These are phyloP conservation scores for Aristolochia fimbriata DNA, from an alignment of 164 flowering plant genomes.

Conservation along the genomic window DNA sequence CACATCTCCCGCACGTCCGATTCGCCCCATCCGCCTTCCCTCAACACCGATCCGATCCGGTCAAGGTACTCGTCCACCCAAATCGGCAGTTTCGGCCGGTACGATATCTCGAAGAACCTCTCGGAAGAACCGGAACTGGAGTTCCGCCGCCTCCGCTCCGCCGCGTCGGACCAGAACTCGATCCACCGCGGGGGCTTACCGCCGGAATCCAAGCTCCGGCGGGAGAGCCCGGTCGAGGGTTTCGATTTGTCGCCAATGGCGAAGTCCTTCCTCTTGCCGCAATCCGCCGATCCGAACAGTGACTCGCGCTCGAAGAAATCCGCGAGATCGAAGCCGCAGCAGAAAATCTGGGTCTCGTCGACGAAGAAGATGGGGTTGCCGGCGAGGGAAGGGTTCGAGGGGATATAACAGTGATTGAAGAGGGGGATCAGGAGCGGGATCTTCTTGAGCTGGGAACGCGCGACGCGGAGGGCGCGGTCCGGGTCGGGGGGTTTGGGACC, in stretches of 20 bases:
- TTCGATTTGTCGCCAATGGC: conserved; percentile 72
- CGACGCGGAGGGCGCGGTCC: conserved; percentile 60
- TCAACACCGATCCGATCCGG: conserved; percentile 61
- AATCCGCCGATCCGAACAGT: conserved; percentile 25
- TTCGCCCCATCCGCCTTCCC: conserved; percentile 89
- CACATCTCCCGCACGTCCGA: conserved; percentile 63
- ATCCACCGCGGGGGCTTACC: conserved; percentile 79
- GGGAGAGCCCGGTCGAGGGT: conserved; percentile 33
- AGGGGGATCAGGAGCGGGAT: conserved; percentile 83
- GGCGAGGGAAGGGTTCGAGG: conserved; percentile 70
- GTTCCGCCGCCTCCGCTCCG: conserved; percentile 50
- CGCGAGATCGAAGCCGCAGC: conserved; percentile 75
- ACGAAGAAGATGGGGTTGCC: conserved; percentile 91
- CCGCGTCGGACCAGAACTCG: conserved; percentile 97
- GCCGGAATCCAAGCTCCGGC: conserved; percentile 49
- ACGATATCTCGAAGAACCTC: conserved; percentile 36
- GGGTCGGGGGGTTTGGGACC: conserved; percentile 78
- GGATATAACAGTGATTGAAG: conserved; percentile 87
- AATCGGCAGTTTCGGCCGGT: conserved; percentile 31
- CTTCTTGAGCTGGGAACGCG: conserved; percentile 54
- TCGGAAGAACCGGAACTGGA: conserved; percentile 56
- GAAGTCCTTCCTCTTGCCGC: conserved; percentile 7
- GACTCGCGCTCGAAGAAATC: conserved; percentile 85
- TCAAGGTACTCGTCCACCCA: conserved; percentile 77
- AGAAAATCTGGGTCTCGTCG: conserved; percentile 65